A percentile compares a stretch with the other conserved stretches of the same genome.
Conservation (phyloP, 2,329 filamentous ascomycete species). For the Xylariaceae sp. region DNA sequence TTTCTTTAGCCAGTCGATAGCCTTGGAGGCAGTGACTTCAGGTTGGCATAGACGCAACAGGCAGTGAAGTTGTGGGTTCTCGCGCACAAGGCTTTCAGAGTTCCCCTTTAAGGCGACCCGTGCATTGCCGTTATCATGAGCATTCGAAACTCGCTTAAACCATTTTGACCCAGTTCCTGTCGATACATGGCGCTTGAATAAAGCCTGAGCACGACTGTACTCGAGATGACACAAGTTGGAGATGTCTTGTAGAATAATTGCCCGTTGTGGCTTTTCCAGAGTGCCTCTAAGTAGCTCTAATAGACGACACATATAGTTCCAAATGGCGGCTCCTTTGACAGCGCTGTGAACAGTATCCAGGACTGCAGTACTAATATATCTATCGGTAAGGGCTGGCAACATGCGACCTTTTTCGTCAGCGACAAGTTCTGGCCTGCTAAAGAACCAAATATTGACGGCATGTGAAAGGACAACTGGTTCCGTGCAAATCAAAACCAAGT, state of each 20-base stretch:
- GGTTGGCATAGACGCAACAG: conserved; percentile 52
- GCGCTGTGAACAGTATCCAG: conserved; percentile 49
- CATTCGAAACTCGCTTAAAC: conserved; percentile 49
- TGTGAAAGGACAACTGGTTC: conserved; percentile 43
- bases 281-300: conserved; percentile 42
- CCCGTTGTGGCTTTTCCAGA: conserved; percentile 39
- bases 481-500: conserved; percentile 42
- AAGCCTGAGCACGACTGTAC: conserved; percentile 45
- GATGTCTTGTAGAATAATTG: conserved; percentile 52
- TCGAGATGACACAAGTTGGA: conserved; percentile 53
- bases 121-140: conserved; percentile 45
- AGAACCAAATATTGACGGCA: conserved; percentile 46
- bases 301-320: conserved; percentile 48
- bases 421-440: conserved; percentile 49
- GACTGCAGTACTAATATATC: conserved; percentile 48
- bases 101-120: conserved; percentile 49
- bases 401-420: conserved; percentile 51
- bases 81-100: conserved; percentile 45
- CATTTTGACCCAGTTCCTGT: conserved; percentile 43
- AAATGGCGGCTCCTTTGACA: conserved; percentile 46
- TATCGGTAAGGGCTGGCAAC: conserved; percentile 47
- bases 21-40: conserved; percentile 43
- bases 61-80: conserved; percentile 50
- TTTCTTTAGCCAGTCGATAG: conserved; percentile 49
- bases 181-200: conserved; percentile 50